phyloP scores from a whole-genome alignment of 2,329 filamentous ascomycete genomes.

The Rhexocercosporidium sp. region DNA sequence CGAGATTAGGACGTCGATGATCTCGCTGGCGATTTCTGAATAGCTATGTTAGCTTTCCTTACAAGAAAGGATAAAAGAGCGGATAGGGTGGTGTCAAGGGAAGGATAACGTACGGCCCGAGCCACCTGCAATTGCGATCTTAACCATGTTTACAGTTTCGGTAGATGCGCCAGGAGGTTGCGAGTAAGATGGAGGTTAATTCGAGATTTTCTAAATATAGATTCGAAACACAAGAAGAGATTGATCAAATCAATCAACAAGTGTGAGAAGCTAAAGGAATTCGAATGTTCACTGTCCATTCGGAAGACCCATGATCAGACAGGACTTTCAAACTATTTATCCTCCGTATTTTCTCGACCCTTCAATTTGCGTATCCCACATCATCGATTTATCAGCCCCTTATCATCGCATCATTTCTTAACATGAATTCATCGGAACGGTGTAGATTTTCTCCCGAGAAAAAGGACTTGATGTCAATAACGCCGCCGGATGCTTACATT shows the following conservation, averaged over 20 bases:
- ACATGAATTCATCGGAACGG: not conserved
- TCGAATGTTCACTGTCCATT: too few species aligned
- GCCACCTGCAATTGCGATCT: conserved; percentile 52
- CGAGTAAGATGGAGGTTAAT: not conserved
- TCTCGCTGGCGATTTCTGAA: conserved; percentile 57
- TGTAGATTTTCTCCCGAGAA: not conserved
- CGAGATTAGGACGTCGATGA: conserved; percentile 56
- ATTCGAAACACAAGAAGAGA: not conserved
- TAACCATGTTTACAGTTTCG: conserved; percentile 47
- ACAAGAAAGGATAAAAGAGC: not conserved
- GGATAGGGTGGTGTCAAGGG: not conserved
- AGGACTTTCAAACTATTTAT: not conserved
- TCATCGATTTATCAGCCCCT: not conserved
- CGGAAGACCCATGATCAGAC: not conserved
- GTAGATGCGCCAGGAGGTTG: not conserved
- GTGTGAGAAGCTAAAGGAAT: too few species aligned
- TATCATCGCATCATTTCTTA: not conserved
- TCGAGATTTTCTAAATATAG: not conserved
- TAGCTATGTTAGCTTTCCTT: not conserved
- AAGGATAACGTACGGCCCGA: conserved; percentile 45
- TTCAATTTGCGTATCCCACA: not conserved
- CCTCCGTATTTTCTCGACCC: not conserved
- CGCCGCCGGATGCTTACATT: not conserved
- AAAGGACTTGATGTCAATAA: too few species aligned
- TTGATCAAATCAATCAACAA: too few species aligned